Conservation (phyloP, 139 green algal genomes). For the Monoraphidium neglectum region DNA sequence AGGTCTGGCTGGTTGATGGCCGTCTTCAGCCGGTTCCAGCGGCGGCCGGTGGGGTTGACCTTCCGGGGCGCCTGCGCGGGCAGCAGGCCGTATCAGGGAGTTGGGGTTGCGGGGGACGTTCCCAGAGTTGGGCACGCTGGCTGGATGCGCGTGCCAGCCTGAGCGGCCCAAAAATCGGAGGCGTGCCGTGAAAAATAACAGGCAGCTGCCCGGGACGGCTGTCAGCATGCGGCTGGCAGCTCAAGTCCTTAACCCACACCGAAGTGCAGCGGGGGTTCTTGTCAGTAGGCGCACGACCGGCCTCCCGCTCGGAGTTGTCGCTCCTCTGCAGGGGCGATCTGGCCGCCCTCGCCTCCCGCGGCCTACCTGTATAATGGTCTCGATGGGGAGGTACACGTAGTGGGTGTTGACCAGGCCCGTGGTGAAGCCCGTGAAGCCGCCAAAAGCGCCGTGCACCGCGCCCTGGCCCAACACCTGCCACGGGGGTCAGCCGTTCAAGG, state of each 20-base stretch:
- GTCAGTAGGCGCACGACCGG: not conserved
- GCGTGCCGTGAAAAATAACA: no score
- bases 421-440: constrained; percentile 90
- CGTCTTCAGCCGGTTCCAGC: constrained; percentile 68
- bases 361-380: constrained; percentile 84
- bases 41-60: constrained; percentile 50
- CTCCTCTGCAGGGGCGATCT: not conserved
- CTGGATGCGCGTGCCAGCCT: no score
- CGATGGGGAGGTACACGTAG: constrained; percentile 91
- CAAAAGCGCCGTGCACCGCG: constrained; percentile 96
- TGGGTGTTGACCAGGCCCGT: constrained; percentile 93
- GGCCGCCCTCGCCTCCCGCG: not conserved
- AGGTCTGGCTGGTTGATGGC: constrained; percentile 83
- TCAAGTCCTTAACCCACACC: no score
- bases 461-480: constrained; percentile 82
- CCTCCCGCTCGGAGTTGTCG: not conserved
- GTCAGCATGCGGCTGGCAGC: no score
- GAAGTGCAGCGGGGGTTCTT: no score
- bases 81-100: no score
- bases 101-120: no score
- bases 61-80: constrained; percentile 40
- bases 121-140: no score
- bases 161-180: no score
- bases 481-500: not conserved
- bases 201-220: no score